These are phyloP conservation scores for Rhododendron ferrugineum DNA, from an alignment of 148 eudicot species.

Conservation along the genomic window DNA sequence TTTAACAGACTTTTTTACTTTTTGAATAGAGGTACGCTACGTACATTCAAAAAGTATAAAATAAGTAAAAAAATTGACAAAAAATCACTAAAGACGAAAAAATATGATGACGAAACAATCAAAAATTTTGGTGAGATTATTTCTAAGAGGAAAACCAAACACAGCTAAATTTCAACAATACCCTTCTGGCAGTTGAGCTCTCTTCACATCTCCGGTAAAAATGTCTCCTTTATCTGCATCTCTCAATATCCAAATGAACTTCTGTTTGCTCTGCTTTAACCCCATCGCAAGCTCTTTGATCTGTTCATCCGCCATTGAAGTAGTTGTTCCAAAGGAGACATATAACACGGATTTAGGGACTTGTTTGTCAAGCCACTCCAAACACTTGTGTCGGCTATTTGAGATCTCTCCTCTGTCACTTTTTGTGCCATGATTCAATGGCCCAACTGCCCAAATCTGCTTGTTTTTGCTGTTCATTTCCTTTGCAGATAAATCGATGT, in stretches of 20 bases:
- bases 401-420: background rate
- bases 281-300: constrained; percentile 11
- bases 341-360: background rate
- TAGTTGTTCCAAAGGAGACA: background rate
- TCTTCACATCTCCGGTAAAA: background rate
- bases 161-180: too few relatives aligned
- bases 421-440: background rate
- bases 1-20: too few relatives aligned
- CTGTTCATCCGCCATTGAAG: background rate
- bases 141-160: too few relatives aligned
- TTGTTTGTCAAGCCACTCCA: background rate
- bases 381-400: background rate
- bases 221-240: constrained; percentile 6
- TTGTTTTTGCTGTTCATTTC: background rate
- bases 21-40: too few relatives aligned
- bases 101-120: too few relatives aligned
- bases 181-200: background rate
- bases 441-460: constrained; percentile 17
- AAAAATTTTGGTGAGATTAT: too few relatives aligned
- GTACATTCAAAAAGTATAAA: too few relatives aligned
- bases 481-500: constrained; percentile 19
- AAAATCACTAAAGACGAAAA: too few relatives aligned
- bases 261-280: constrained; percentile 1
- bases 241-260: constrained; percentile 15
- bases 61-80: too few relatives aligned